A percentile compares a stretch with the other conserved stretches of the same genome.
These are phyloP conservation scores for Tulasnella sp. DNA, from an alignment of 768 basidiomycete genomes.

Conservation along the genomic window DNA sequence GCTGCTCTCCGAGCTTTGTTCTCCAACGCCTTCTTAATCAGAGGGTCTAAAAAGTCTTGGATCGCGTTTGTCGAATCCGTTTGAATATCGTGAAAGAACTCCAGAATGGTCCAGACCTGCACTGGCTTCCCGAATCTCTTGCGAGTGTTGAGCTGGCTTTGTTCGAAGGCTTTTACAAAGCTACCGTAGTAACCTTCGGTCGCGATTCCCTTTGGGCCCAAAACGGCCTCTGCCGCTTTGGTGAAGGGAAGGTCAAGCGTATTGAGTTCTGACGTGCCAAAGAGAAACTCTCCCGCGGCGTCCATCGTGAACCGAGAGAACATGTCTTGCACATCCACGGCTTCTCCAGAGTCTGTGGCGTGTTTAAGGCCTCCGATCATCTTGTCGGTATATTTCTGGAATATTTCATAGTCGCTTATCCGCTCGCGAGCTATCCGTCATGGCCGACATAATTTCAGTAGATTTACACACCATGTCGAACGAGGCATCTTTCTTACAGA, in stretches of 20 bases:
- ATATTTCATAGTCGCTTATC: conserved; percentile 9
- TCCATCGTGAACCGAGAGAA: too few species aligned
- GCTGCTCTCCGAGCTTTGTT: background rate
- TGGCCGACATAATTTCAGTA: conserved; percentile 13
- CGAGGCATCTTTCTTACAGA: too few species aligned
- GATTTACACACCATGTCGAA: too few species aligned
- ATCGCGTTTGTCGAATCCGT: background rate
- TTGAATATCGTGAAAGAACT: conserved; percentile 11
- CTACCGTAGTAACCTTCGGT: background rate
- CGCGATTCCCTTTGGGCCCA: background rate
- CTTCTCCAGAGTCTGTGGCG: conserved; percentile 21
- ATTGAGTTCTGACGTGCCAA: conserved; percentile 8
- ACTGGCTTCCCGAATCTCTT: background rate
- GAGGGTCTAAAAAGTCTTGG: conserved; percentile 5
- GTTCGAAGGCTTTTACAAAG: conserved; percentile 1
- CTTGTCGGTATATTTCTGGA: conserved; percentile 17
- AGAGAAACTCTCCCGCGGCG: too few species aligned
- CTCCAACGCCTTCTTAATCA: background rate
- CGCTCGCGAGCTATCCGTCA: conserved; percentile 19
- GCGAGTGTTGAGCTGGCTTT: background rate
- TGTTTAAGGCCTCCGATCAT: conserved; percentile 18
- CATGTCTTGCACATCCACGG: conserved; percentile 13
- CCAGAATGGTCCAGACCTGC: background rate
- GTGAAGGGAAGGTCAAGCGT: conserved; percentile 10
- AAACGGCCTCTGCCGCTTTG: background rate